Evolutionary conservation across 306 rosid species (phyloP).

Genomic region (Pterocarpus macrocarpus): DNA sequence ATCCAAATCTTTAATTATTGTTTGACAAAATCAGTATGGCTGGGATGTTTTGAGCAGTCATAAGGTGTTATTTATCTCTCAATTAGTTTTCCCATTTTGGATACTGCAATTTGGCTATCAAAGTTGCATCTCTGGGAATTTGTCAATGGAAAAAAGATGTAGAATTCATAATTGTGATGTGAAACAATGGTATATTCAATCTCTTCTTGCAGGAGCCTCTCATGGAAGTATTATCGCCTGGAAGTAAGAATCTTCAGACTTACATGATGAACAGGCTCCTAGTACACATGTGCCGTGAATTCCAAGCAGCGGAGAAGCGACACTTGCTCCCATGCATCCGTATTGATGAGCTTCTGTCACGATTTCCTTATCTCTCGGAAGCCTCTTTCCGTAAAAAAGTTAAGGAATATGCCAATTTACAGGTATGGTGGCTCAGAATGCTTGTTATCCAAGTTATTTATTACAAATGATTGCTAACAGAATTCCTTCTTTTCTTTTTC

Average conservation of each 20-base stretch:
- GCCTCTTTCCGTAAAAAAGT: conserved; percentile 80
- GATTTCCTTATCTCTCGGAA: conserved; percentile 86
- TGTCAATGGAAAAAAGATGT: background rate
- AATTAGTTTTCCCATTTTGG: conserved; percentile 28
- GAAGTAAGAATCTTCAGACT: conserved; percentile 91
- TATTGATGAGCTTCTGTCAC: conserved; percentile 74
- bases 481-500: background rate
- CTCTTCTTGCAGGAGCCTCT: conserved; percentile 86
- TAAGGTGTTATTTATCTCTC: conserved; percentile 13
- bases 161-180: background rate
- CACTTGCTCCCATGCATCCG: conserved; percentile 66
- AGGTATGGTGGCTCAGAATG: conserved; percentile 55
- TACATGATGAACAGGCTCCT: conserved; percentile 85
- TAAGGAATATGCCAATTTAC: conserved; percentile 84
- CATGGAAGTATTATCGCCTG: conserved; percentile 95
- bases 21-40: conserved; percentile 20
- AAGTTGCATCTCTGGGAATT: conserved; percentile 14
- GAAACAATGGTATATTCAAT: conserved; percentile 33
- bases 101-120: conserved; percentile 20
- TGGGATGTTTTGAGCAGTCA: conserved; percentile 28
- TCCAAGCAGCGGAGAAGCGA: conserved; percentile 87
- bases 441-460: background rate
- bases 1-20: conserved; percentile 10
- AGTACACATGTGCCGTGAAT: conserved; percentile 87
- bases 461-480: conserved; percentile 26